Evolutionary conservation across 345 rosid genomes (phyloP).

Genomic region (Acer campestre): DNA sequence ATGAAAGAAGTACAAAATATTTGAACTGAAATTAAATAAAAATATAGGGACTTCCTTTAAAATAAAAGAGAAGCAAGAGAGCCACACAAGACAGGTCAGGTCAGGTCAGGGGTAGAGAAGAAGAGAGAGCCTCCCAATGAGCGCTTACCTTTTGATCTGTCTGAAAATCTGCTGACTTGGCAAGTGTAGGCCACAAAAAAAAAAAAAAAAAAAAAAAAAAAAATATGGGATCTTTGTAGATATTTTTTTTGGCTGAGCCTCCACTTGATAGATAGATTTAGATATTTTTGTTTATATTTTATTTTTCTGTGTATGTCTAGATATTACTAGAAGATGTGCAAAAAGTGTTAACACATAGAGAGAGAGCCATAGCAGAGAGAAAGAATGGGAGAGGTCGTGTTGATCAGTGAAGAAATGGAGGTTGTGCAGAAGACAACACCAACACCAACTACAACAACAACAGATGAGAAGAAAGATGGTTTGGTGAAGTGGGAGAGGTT

Average conservation of each 20-base stretch:
- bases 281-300: background rate
- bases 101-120: too few species aligned
- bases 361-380: background rate
- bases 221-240: background rate
- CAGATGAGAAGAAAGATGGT: constrained; percentile 31
- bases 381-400: constrained; percentile 26
- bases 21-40: background rate
- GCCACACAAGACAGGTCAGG: background rate
- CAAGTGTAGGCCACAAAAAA: constrained; percentile 15
- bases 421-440: constrained; percentile 16
- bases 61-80: background rate
- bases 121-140: constrained; percentile 13
- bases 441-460: background rate
- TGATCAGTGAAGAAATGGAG: constrained; percentile 23
- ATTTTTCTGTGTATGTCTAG: background rate
- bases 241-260: constrained; percentile 5
- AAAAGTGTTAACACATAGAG: background rate
- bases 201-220: too few species aligned
- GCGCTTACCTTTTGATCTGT: constrained; percentile 13
- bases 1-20: too few species aligned
- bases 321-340: background rate
- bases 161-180: constrained; percentile 7
- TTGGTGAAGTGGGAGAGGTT: constrained; percentile 68
- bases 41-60: background rate
- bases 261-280: background rate